phyloP scores from a whole-genome alignment of 345 rosid genomes.

The Eucalyptus tenuipes region DNA sequence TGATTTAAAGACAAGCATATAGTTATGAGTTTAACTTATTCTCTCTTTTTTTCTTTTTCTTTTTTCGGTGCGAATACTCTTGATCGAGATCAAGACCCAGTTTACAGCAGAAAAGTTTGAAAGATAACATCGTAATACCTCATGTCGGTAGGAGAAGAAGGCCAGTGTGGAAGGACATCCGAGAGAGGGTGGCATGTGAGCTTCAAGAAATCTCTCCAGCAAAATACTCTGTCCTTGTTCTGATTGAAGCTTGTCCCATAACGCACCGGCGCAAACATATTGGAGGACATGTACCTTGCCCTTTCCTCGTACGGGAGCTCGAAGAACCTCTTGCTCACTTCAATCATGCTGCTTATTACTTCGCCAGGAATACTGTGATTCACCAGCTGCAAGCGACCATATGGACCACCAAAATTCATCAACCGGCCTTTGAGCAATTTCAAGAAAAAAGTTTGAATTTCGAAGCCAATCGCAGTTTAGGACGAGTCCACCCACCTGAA shows the following conservation, averaged over 20 bases:
- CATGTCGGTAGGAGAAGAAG: conserved; percentile 73
- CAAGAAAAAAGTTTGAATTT: background rate
- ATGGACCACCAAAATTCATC: background rate
- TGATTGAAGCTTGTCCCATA: conserved; percentile 94
- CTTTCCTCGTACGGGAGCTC: conserved; percentile 65
- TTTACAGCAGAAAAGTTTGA: background rate
- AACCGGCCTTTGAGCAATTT: background rate
- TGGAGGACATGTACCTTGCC: conserved; percentile 66
- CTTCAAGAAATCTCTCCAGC: conserved; percentile 93
- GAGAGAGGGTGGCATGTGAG: conserved; percentile 49
- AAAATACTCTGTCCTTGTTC: conserved; percentile 64
- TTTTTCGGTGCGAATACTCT: background rate
- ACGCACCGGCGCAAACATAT: conserved; percentile 59
- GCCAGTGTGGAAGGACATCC: conserved; percentile 62
- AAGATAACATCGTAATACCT: conserved; percentile 16
- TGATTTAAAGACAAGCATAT: background rate
- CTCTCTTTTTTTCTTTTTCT: background rate
- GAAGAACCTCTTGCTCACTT: conserved; percentile 56
- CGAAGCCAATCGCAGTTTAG: background rate
- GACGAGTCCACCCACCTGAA: conserved; percentile 35
- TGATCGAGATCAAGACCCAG: background rate
- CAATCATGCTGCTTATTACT: conserved; percentile 42
- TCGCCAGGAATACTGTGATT: conserved; percentile 61
- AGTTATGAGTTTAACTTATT: background rate
- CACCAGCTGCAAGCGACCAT: conserved; percentile 31